Evolutionary conservation across 2,329 filamentous ascomycete species (phyloP), one percentile per base, ranked within the genome.

Genomic region (Corinectria fuckeliana): DNA sequence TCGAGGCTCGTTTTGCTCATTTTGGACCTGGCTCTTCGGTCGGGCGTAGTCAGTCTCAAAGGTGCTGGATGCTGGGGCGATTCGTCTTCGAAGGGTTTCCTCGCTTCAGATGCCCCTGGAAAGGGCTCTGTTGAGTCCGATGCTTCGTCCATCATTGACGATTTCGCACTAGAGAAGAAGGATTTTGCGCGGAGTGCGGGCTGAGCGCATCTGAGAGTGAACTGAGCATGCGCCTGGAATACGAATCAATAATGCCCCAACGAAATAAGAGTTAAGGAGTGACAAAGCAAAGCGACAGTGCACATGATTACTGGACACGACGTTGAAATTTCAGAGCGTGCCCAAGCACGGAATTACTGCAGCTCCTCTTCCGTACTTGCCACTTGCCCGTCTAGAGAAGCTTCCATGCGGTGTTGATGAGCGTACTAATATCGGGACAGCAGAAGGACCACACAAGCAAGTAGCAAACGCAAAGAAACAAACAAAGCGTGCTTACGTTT

Each of bases 1-100:
- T 74, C 70, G 3, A 75, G 57, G 21, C 54, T 66, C 5, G 67
- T 53, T 34, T 59, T 64, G 55, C 58, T 65, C 32, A 66, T 59
- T 41, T 48, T 60, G 7, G 65, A 30, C 20, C 62, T 71, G 23
- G 48, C 23, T 26, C 58, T 66, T 50, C 66, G 62, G 28, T 71
- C 67, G 6, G 64, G 58, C 0, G 49, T 56, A 6, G 60, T 50
- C 58, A 36, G 32, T 53, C 61, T 26, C 56, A 51, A 14, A 18
- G 26, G 48, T 39, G 50, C 13, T 30, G 42, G n/a, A 26, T 42
- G 38, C 20, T 32, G 21, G 44, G 25, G 25, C 11, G 28, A 44
- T 18, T 60, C 45, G 45, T 51, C 51, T 23, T 52, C 56, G 32
- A 56, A 56, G 14, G 56, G 45, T 23, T 53, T 50, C 26, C 50